Percentiles rank a stretch among this genome's conserved stretches.
Evolutionary conservation across 2,329 filamentous ascomycete genomes (phyloP).

Genomic region (Fusarium sp.): DNA sequence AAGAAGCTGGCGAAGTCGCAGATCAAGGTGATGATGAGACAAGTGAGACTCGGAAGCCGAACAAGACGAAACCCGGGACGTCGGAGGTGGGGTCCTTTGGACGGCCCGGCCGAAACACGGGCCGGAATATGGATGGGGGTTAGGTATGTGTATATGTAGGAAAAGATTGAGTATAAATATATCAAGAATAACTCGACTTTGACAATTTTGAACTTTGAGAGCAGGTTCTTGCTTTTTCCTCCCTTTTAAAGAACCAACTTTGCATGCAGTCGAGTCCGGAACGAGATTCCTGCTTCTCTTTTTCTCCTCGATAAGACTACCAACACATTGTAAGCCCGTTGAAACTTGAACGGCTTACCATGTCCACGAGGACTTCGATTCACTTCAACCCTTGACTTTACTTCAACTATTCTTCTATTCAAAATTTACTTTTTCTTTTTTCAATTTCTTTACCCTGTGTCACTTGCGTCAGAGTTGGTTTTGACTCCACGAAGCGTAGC

Average conservation of each 20-base stretch:
- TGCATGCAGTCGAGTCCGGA: slow-evolving; percentile 39
- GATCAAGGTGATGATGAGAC: slow-evolving; percentile 15
- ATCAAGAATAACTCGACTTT: background rate
- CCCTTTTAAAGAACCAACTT: slow-evolving; percentile 17
- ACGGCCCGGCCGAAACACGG: slow-evolving; percentile 31
- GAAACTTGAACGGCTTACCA: slow-evolving; percentile 7
- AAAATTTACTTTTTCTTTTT: slow-evolving; percentile 8
- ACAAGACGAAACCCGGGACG: slow-evolving; percentile 32
- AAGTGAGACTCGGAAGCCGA: slow-evolving; percentile 38
- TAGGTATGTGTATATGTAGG: background rate
- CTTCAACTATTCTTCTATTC: background rate
- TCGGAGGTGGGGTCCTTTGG: slow-evolving; percentile 33
- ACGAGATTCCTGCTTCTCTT: slow-evolving; percentile 28
- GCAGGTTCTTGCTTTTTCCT: slow-evolving; percentile 23
- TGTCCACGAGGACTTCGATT: slow-evolving; percentile 28
- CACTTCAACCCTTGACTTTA: background rate
- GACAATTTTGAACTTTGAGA: background rate
- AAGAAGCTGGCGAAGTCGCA: background rate
- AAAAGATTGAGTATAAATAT: slow-evolving; percentile 7
- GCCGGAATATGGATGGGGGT: slow-evolving; percentile 11
- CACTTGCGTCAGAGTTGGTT: background rate
- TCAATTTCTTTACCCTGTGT: slow-evolving; percentile 8
- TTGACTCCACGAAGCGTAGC: slow-evolving; percentile 1
- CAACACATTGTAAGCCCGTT: slow-evolving; percentile 16
- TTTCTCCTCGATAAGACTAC: slow-evolving; percentile 12